Conservation (phyloP, 2,329 filamentous ascomycete genomes). For the Trichoderma pleuroti region DNA sequence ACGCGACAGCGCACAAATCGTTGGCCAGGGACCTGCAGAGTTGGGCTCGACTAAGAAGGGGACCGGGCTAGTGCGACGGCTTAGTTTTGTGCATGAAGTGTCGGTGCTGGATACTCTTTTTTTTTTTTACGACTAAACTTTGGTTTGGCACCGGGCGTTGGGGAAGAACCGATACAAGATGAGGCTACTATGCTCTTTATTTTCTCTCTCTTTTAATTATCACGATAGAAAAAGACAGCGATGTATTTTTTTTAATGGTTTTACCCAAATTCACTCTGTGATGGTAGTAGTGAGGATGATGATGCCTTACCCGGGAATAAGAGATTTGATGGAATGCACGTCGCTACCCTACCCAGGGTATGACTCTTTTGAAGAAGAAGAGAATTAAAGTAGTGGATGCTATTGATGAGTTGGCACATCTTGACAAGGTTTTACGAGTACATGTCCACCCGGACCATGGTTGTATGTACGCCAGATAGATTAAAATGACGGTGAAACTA, state of each 20-base stretch:
- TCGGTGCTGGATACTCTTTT: constrained; percentile 14
- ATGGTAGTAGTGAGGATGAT: not conserved
- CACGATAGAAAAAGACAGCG: constrained; percentile 19
- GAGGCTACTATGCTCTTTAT: not conserved
- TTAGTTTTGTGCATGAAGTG: constrained; percentile 13
- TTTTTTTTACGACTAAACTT: not conserved
- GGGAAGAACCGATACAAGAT: constrained; percentile 5
- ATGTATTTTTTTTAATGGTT: not conserved
- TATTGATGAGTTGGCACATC: not conserved
- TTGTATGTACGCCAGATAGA: constrained; percentile 9
- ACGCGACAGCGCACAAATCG: constrained; percentile 4
- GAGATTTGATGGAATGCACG: not conserved
- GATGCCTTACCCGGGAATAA: not conserved
- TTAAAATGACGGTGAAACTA: not conserved
- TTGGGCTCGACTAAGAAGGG: not conserved
- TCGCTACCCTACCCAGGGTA: not conserved
- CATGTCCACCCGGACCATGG: not conserved
- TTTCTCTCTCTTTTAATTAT: not conserved
- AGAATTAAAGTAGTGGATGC: not conserved
- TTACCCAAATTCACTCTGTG: not conserved
- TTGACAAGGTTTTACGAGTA: not conserved
- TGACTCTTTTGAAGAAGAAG: not conserved
- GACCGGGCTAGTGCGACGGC: constrained; percentile 12
- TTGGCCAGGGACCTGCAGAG: constrained; percentile 7
- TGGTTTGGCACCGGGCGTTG: constrained; percentile 9